Percentiles rank a stretch among this genome's conserved stretches.
phyloP scores from a whole-genome alignment of 1,139 yeast species.

The Protomyces arabidopsidicola region DNA sequence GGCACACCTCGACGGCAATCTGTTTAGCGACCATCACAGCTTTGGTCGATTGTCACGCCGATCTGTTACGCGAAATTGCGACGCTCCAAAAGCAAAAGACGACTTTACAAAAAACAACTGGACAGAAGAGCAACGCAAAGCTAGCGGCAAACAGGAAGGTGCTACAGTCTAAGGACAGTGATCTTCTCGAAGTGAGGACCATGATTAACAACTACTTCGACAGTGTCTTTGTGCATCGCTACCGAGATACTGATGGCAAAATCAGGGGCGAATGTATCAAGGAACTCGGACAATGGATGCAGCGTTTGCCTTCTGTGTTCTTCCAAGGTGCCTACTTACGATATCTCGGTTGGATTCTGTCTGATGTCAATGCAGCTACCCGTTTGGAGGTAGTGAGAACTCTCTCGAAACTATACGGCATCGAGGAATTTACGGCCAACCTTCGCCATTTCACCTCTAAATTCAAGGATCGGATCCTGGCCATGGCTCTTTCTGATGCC shows the following conservation, averaged over 20 bases:
- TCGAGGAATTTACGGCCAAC: conserved; percentile 45
- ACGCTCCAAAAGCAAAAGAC: conserved; percentile 38
- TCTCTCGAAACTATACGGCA: conserved; percentile 49
- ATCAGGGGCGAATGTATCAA: conserved; percentile 66
- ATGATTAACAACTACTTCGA: conserved; percentile 50
- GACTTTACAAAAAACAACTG: conserved; percentile 39
- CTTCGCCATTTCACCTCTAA: conserved; percentile 68
- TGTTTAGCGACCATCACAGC: conserved; percentile 58
- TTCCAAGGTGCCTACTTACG: conserved; percentile 65
- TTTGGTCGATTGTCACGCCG: conserved; percentile 52
- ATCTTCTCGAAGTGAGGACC: conserved; percentile 52
- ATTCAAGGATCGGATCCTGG: conserved; percentile 59
- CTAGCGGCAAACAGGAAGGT: conserved; percentile 48
- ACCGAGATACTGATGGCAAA: conserved; percentile 70
- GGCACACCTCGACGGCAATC: conserved; percentile 62
- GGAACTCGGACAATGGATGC: conserved; percentile 64
- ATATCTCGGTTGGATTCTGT: conserved; percentile 77
- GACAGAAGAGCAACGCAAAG: conserved; percentile 41
- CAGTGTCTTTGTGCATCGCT: conserved; percentile 67
- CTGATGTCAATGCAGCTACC: conserved; percentile 61
- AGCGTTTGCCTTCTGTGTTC: conserved; percentile 63
- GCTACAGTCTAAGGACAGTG: conserved; percentile 49
- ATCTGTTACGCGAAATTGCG: conserved; percentile 44
- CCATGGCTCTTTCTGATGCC: conserved; percentile 54
- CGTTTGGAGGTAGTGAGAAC: conserved; percentile 61